Conservation (phyloP, 306 rosid species). For the Fragaria nilgerrensis region DNA sequence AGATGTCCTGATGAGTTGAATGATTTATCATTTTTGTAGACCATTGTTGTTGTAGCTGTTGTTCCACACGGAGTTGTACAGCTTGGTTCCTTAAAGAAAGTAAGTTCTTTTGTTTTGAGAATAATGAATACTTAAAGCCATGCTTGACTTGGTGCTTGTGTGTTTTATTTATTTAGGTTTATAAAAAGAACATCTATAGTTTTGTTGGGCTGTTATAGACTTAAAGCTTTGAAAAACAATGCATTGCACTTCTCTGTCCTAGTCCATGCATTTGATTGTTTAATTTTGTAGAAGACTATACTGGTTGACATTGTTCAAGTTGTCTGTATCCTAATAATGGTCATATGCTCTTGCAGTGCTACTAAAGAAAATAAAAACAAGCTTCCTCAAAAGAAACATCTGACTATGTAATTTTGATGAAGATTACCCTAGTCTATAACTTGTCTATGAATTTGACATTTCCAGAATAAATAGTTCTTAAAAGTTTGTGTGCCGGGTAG, state of each 20-base stretch:
- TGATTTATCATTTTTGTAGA: slow-evolving; percentile 45
- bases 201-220: slow-evolving; percentile 5
- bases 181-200: slow-evolving; percentile 22
- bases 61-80: slow-evolving; percentile 89
- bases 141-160: background rate
- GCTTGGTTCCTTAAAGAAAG: slow-evolving; percentile 85
- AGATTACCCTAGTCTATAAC: background rate
- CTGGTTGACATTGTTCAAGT: background rate
- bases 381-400: background rate
- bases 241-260: background rate
- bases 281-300: background rate
- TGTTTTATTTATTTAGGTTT: background rate
- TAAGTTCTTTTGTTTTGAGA: slow-evolving; percentile 30
- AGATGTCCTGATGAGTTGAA: slow-evolving; percentile 4
- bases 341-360: background rate
- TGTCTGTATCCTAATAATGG: background rate
- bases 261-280: background rate
- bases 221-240: background rate
- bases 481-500: background rate
- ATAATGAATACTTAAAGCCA: slow-evolving; percentile 16
- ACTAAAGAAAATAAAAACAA: background rate
- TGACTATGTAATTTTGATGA: background rate
- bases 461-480: background rate
- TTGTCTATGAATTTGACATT: background rate
- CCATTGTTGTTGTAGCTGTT: slow-evolving; percentile 73